Evolutionary conservation across 202 grass and related monocot species (phyloP).

Genomic region (Bolboschoenoplectus hybrid): DNA sequence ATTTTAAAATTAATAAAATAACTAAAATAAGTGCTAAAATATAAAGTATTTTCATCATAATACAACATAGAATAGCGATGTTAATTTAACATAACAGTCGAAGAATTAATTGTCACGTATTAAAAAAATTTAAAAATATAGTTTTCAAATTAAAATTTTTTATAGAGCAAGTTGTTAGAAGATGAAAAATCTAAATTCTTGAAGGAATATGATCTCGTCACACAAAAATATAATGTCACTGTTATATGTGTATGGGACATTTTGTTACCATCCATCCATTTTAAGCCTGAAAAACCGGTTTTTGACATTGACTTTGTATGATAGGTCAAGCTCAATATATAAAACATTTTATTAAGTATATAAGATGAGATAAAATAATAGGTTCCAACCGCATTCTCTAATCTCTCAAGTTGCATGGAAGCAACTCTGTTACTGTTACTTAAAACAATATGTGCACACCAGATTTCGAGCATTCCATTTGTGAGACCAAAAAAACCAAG

Average conservation of each 20-base stretch:
- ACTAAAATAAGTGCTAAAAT: neutral
- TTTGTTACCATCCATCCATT: neutral
- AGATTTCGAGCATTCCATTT: neutral
- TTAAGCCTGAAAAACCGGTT: neutral
- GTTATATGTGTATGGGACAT: neutral
- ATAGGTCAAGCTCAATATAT: neutral
- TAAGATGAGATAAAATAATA: neutral
- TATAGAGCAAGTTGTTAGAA: neutral
- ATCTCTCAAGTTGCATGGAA: neutral
- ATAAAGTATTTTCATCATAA: neutral
- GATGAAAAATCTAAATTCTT: neutral
- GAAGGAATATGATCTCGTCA: neutral
- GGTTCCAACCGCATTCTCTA: neutral
- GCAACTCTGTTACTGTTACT: neutral
- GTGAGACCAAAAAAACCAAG: neutral
- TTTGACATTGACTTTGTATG: neutral
- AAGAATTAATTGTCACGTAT: neutral
- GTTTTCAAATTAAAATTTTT: neutral
- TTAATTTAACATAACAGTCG: neutral
- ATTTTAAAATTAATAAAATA: neutral
- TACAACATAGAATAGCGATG: neutral
- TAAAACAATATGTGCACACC: neutral
- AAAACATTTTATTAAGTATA: neutral
- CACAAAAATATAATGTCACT: conserved; percentile 14
- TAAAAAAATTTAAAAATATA: neutral